Conservation (phyloP, 805 yeast species). For the Saturnispora mendoncae region DNA sequence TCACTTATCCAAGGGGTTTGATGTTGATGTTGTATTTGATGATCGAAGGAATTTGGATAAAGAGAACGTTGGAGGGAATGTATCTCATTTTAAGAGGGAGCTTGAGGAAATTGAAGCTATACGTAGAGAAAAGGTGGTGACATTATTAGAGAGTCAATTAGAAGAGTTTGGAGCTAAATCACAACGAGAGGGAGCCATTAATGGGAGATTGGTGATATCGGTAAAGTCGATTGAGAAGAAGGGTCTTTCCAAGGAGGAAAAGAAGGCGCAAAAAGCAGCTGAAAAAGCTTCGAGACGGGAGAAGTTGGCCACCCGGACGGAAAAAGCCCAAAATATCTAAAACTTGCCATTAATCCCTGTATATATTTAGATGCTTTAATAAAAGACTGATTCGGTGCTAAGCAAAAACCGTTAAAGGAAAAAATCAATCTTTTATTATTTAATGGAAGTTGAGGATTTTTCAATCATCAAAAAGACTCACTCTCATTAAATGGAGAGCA, state of each 20-base stretch:
- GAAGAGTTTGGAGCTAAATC: constrained; percentile 23
- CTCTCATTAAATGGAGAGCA: constrained; percentile 7
- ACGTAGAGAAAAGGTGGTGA: constrained; percentile 28
- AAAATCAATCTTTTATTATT: not conserved
- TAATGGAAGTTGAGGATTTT: not conserved
- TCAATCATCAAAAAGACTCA: not conserved
- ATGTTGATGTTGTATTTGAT: constrained; percentile 35
- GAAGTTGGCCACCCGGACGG: constrained; percentile 15
- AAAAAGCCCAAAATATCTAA: not conserved
- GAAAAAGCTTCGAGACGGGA: constrained; percentile 30
- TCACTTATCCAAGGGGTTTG: constrained; percentile 36
- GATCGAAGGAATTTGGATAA: constrained; percentile 26
- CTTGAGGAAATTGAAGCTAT: constrained; percentile 27
- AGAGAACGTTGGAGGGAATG: constrained; percentile 10
- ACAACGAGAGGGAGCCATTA: constrained; percentile 18
- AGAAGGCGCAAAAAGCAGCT: constrained; percentile 25
- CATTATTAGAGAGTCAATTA: constrained; percentile 19
- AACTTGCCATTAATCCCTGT: not conserved
- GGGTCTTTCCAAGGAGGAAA: constrained; percentile 20
- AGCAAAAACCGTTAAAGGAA: not conserved
- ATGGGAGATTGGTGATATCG: constrained; percentile 16
- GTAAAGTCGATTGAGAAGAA: constrained; percentile 13
- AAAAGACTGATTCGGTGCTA: not conserved
- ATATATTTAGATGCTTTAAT: not conserved
- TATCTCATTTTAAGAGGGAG: not conserved